These are phyloP conservation scores for Pseudogymnoascus sp. DNA, from an alignment of 2,329 filamentous ascomycete species.

Conservation along the genomic window DNA sequence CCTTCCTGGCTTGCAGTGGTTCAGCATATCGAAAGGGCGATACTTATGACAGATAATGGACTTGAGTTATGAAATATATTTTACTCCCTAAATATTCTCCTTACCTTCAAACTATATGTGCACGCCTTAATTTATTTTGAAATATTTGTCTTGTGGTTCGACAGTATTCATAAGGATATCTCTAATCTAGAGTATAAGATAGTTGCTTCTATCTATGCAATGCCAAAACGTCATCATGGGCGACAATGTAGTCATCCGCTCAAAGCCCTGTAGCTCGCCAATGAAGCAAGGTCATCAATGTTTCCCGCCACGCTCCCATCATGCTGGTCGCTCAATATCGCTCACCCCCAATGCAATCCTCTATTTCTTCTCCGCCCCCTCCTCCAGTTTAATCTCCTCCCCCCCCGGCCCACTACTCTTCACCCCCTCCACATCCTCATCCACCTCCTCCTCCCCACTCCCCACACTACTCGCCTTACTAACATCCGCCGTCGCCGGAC, in stretches of 20 bases:
- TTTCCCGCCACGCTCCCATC: neutral
- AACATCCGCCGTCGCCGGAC: conserved; percentile 55
- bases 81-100: neutral
- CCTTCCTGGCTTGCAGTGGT: neutral
- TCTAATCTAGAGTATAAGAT: neutral
- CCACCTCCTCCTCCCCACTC: conserved; percentile 24
- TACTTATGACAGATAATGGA: neutral
- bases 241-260: neutral
- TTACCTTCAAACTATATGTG: neutral
- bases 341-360: neutral
- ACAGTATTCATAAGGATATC: neutral
- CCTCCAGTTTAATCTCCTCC: conserved; percentile 21
- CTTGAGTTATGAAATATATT: neutral
- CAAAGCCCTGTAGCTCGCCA: no score
- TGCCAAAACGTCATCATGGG: neutral
- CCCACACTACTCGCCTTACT: conserved; percentile 65
- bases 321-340: neutral
- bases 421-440: conserved; percentile 7
- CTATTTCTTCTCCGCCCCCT: neutral
- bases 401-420: conserved; percentile 19
- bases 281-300: neutral
- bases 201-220: neutral
- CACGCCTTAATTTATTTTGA: neutral
- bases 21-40: neutral
- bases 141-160: neutral